A percentile compares a stretch with the other conserved stretches of the same genome.
Conservation (phyloP, 1,284 basidiomycete species). For the Tylopilus sp. region DNA sequence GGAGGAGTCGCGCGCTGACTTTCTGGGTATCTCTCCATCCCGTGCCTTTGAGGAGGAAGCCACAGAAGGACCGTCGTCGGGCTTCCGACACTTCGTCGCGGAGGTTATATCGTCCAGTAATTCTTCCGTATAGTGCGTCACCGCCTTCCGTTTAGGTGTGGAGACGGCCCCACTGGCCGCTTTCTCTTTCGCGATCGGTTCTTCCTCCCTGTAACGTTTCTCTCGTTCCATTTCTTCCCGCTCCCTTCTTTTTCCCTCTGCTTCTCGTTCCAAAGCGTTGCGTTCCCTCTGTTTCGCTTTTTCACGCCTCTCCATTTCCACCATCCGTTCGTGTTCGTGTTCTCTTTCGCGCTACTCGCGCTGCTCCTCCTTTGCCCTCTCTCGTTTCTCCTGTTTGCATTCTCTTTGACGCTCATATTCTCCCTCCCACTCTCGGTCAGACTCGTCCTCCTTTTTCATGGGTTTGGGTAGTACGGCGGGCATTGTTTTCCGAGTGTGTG, state of each 20-base stretch:
- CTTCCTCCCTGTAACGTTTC: conserved; percentile 37
- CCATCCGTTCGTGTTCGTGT: conserved; percentile 23
- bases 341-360: conserved; percentile 32
- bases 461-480: conserved; percentile 34
- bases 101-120: conserved; percentile 33
- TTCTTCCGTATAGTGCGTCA: conserved; percentile 36
- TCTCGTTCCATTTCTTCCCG: conserved; percentile 39
- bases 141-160: conserved; percentile 50
- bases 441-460: conserved; percentile 37
- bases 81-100: conserved; percentile 53
- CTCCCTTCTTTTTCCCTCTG: conserved; percentile 35
- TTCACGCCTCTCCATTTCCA: conserved; percentile 38
- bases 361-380: conserved; percentile 32
- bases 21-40: conserved; percentile 46
- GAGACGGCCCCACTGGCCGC: conserved; percentile 8
- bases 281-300: conserved; percentile 36
- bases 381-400: conserved; percentile 34
- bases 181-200: conserved; percentile 36
- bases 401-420: conserved; percentile 34
- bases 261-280: conserved; percentile 33
- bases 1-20: conserved; percentile 38
- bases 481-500: conserved; percentile 37
- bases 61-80: conserved; percentile 41
- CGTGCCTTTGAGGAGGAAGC: conserved; percentile 29
- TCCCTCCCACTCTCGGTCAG: conserved; percentile 40